Conservation (phyloP, 495 filamentous ascomycete species). For the Lasiosphaeris hirsuta region DNA sequence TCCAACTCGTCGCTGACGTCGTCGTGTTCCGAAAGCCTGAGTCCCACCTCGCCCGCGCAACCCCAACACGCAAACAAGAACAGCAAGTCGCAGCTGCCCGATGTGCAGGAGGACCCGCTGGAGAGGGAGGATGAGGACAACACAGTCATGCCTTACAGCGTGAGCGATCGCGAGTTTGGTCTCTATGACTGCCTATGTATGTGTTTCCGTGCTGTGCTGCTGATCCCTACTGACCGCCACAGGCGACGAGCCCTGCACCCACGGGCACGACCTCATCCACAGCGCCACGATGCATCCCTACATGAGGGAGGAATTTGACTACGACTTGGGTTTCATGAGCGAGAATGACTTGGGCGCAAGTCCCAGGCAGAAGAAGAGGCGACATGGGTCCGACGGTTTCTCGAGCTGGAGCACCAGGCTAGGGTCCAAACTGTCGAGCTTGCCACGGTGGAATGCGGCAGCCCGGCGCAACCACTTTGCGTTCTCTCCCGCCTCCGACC, state of each 20-base stretch:
- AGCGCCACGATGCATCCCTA: constrained; percentile 36
- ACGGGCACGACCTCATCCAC: constrained; percentile 36
- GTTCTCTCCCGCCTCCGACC: constrained; percentile 47
- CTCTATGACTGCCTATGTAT: constrained; percentile 54
- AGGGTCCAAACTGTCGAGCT: constrained; percentile 67
- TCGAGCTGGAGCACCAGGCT: constrained; percentile 63
- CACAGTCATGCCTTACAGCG: constrained; percentile 35
- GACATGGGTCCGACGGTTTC: constrained; percentile 63
- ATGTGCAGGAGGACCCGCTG: constrained; percentile 53
- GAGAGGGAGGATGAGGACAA: constrained; percentile 56
- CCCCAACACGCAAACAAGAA: constrained; percentile 36
- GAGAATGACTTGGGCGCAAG: constrained; percentile 55
- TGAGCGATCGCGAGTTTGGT: constrained; percentile 31
- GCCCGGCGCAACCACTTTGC: constrained; percentile 47
- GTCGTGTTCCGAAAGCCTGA: constrained; percentile 36
- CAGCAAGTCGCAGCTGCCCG: constrained; percentile 50
- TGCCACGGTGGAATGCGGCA: constrained; percentile 61
- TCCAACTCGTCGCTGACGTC: constrained; percentile 47
- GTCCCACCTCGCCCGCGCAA: constrained; percentile 41
- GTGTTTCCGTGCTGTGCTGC: constrained; percentile 18
- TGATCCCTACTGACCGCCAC: constrained; percentile 5
- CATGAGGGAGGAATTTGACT: constrained; percentile 42
- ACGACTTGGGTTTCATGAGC: constrained; percentile 59
- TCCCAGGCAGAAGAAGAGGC: constrained; percentile 52
- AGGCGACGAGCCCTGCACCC: constrained; percentile 46